These are phyloP conservation scores for Globisporangium abappressorium DNA, from an alignment of 352 stramenopile species.

Conservation along the genomic window DNA sequence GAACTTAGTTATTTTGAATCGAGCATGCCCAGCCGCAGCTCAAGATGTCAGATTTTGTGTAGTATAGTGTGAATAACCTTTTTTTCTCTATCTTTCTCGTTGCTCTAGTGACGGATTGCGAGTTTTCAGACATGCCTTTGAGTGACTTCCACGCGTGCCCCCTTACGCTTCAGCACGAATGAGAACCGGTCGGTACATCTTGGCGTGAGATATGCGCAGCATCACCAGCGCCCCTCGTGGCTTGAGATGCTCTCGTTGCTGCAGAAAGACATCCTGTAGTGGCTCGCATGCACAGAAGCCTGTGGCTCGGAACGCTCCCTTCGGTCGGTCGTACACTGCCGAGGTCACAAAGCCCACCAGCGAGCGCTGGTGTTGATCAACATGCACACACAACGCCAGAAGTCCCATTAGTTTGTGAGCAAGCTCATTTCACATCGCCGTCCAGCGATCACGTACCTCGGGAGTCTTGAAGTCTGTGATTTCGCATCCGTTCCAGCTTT, in stretches of 20 bases:
- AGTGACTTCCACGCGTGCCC: background rate
- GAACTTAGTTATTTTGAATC: conserved; percentile 18
- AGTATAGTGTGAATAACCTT: conserved; percentile 17
- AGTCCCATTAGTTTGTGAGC: background rate
- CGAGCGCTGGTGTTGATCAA: conserved; percentile 23
- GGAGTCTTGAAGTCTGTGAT: conserved; percentile 13
- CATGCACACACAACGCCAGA: background rate
- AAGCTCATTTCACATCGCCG: background rate
- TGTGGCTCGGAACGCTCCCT: conserved; percentile 52
- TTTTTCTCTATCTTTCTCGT: conserved; percentile 7
- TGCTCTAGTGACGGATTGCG: background rate
- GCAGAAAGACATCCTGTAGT: conserved; percentile 60
- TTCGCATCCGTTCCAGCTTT: conserved; percentile 33
- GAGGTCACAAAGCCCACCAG: conserved; percentile 70
- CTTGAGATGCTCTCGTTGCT: conserved; percentile 6
- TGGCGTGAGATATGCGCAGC: conserved; percentile 38
- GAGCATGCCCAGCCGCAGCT: conserved; percentile 7
- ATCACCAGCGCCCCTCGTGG: conserved; percentile 39
- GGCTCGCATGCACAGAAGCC: conserved; percentile 66
- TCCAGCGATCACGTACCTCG: conserved; percentile 1
- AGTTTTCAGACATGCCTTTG: background rate
- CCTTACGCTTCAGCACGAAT: conserved; percentile 10
- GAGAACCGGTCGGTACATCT: conserved; percentile 47
- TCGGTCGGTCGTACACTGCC: conserved; percentile 76
- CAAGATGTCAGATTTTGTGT: conserved; percentile 20